Evolutionary conservation across 257 asterid species (phyloP), one percentile per base, ranked within the genome.

Genomic region (Ehretia macrophylla): DNA sequence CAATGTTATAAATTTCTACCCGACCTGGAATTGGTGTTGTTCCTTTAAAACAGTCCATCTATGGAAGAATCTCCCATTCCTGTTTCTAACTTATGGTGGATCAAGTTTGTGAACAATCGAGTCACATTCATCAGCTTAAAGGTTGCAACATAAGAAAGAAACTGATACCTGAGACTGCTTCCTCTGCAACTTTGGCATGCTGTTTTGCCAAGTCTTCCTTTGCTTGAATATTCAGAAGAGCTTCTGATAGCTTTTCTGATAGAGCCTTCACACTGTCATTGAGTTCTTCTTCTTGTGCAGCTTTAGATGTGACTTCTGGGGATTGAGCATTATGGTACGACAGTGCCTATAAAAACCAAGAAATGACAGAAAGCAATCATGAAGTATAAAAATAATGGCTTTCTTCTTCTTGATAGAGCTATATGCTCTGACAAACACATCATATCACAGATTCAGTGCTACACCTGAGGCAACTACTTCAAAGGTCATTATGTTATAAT

Each of bases 171-270:
- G 95, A 76, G 68, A 92, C 97, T 61, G 99, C 99, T 80, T 92
- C 99, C 77, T 92, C 97, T 13, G 99, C 91, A 59, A 92, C 99
- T 82, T 84, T 88, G 17, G 93, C 75, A 65, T 92, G 99, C 72
- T 92, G 97, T 78, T 86, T 84, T 44, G 84, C 93, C 81, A 80
- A 78, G 69, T 92, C 87, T 71, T 92, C 97, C 79, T 92, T 88
- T 40, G 79, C 87, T 17, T 71, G 76, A 54, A 85, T 76, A 58
- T 74, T 81, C 49, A 70, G 68, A 75, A 91, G 88, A 76, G 98
- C 95, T 63, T 79, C 90, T 0, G 95, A 82, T 49, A 88, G 70
- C 79, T 88, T 84, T 60, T 73, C 83, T 1, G 95, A 81, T 47
- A 85, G 74, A 47, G 79, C 67, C 68, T 78, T 78, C 59, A 66